These are phyloP conservation scores for Diplosphaera chodatii DNA, from an alignment of 139 green algal genomes.

Conservation along the genomic window DNA sequence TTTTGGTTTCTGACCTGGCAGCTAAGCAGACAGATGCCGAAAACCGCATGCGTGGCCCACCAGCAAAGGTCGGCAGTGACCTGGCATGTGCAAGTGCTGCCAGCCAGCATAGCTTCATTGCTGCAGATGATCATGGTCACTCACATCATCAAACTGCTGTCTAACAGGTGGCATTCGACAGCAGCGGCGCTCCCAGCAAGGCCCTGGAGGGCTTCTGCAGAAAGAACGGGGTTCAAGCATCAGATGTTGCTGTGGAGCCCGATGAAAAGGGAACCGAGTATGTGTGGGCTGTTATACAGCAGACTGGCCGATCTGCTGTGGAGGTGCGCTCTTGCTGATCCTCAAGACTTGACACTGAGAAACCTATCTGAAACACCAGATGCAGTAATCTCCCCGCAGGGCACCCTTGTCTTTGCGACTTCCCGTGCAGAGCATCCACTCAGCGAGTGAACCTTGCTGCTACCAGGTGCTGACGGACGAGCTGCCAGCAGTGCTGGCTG, in stretches of 20 bases:
- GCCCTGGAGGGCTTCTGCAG: slow-evolving; percentile 88
- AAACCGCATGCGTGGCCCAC: slow-evolving; percentile 78
- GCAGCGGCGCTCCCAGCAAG: slow-evolving; percentile 70
- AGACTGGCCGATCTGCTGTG: slow-evolving; percentile 43
- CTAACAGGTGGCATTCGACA: slow-evolving; percentile 50
- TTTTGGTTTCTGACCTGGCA: slow-evolving; percentile 71
- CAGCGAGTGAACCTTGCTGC: no score
- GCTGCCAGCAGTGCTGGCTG: slow-evolving; percentile 64
- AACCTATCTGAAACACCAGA: no score
- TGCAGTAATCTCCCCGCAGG: no score
- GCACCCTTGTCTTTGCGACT: no score
- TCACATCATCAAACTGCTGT: no score
- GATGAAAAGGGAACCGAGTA: slow-evolving; percentile 93
- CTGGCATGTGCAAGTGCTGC: not conserved
- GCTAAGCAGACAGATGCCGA: slow-evolving; percentile 44
- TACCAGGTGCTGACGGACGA: slow-evolving; percentile 64
- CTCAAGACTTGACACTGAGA: not conserved
- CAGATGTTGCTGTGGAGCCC: slow-evolving; percentile 38
- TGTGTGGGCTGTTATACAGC: slow-evolving; percentile 66
- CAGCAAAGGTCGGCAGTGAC: slow-evolving; percentile 50
- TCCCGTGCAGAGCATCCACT: no score
- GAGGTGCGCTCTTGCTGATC: slow-evolving; percentile 31
- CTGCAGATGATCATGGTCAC: no score
- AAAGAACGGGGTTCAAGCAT: slow-evolving; percentile 72
- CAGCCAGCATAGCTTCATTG: no score